These are phyloP conservation scores for Aspergillus glaucus DNA, from an alignment of 2,329 filamentous ascomycete genomes.

Conservation along the genomic window DNA sequence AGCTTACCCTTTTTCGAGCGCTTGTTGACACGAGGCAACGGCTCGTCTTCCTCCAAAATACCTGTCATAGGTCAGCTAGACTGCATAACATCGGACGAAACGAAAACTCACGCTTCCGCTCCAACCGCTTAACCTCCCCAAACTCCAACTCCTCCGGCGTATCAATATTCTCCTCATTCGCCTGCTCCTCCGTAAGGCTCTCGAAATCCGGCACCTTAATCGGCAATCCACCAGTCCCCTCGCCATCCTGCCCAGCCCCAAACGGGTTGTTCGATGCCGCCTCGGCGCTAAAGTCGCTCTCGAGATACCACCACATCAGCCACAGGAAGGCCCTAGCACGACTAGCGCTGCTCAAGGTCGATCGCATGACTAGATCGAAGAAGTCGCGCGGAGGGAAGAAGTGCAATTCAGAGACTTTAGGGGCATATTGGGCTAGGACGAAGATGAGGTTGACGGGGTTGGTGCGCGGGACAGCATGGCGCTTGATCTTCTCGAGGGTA, in stretches of 20 bases:
- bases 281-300: constrained; percentile 87
- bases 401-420: constrained; percentile 87
- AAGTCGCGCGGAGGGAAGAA: constrained; percentile 83
- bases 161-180: constrained; percentile 46
- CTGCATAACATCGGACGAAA: background rate
- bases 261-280: constrained; percentile 89
- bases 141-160: constrained; percentile 44
- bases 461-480: constrained; percentile 63
- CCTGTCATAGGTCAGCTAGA: constrained; percentile 21
- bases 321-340: constrained; percentile 86
- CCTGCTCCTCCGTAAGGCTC: constrained; percentile 44
- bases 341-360: constrained; percentile 71
- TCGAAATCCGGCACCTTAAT: constrained; percentile 44
- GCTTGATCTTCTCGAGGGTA: constrained; percentile 75
- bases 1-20: constrained; percentile 38
- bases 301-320: constrained; percentile 99
- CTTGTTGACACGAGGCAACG: constrained; percentile 39
- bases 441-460: constrained; percentile 98
- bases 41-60: constrained; percentile 45
- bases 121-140: constrained; percentile 43
- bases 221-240: constrained; percentile 38
- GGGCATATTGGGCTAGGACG: constrained; percentile 80
- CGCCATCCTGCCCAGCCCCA: constrained; percentile 49
- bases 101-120: constrained; percentile 38
- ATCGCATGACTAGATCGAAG: constrained; percentile 93